Percentiles rank a stretch among this genome's conserved stretches.
phyloP scores from a whole-genome alignment of 345 rosid genomes.

The Ailanthus altissimus region DNA sequence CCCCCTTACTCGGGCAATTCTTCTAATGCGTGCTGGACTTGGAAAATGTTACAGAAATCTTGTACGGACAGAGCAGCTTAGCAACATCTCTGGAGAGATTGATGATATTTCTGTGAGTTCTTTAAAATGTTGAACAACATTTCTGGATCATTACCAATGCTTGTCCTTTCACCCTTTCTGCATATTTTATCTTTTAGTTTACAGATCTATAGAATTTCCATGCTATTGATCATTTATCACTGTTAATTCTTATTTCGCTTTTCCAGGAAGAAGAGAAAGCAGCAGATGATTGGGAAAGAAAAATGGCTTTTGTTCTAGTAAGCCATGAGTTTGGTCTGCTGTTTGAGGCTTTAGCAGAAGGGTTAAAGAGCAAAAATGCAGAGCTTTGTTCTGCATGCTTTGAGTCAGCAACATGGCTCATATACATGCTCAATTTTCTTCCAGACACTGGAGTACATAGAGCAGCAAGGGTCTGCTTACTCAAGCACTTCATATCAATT shows the following conservation, averaged over 20 bases:
- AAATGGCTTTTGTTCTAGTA: conserved; percentile 52
- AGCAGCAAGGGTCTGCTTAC: conserved; percentile 68
- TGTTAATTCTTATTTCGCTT: not conserved
- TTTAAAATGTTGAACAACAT: not conserved
- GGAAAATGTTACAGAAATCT: conserved; percentile 46
- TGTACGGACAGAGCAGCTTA: conserved; percentile 42
- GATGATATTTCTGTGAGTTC: conserved; percentile 53
- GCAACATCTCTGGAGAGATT: conserved; percentile 35
- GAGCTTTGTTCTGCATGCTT: conserved; percentile 52
- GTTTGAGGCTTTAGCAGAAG: conserved; percentile 72
- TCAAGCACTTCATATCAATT: conserved; percentile 47
- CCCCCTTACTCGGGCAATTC: conserved; percentile 51
- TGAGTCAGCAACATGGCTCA: conserved; percentile 61
- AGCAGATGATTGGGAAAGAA: conserved; percentile 67
- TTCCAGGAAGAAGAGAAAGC: conserved; percentile 57
- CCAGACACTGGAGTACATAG: conserved; percentile 67
- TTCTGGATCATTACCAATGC: not conserved
- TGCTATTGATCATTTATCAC: not conserved
- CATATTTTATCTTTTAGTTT: not conserved
- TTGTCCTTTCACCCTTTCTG: not conserved
- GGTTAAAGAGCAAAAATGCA: conserved; percentile 48
- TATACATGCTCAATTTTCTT: conserved; percentile 50
- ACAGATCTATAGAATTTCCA: not conserved
- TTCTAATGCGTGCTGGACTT: conserved; percentile 60
- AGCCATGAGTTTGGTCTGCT: conserved; percentile 69